Base-by-base conservation (phyloP, 257 asterid species). In the Euphrasia confusa region DNA sequence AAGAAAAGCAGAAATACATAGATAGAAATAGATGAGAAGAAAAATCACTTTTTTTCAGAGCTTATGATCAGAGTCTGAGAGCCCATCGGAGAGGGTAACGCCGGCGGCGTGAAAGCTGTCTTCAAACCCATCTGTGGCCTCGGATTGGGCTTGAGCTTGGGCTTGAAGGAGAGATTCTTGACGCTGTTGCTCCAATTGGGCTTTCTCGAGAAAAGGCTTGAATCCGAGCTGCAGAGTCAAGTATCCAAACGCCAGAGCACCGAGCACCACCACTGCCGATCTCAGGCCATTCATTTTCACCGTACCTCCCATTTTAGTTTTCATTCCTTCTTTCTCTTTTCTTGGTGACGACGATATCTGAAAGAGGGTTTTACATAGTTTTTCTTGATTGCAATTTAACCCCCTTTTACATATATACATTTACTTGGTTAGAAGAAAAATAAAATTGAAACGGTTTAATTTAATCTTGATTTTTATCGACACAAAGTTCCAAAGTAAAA, bases 181-280 rank as follows among this genome's bases (percentile, higher is more conserved):
- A 35, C 78, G 83, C 68, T 80, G 87, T 45, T 75, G 81, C 79
- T 80, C 83, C 77, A 80, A 61, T 42, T 80, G 80, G 47, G 95
- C 87, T 79, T 64, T 81, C 74, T 84, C 87, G 4, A 90, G 88
- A 70, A 72, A 84, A 50, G 97, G 95, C 48, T 82, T 84, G 83
- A 90, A 87, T 5, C 95, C 95, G 73, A 90, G 71, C 47, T 84
- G 88, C 39, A 90, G 75, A 64, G 85, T 82, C 60, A 90, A 74
- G 81, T 84, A 90, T 0, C 97, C 97, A 71, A 90, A 90, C 24
- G 95, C 95, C 13, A 80, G 24, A 14, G 95, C 83, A 48, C 94
- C 97, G 50, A 80, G 26, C 44, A 90, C 90, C 27, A 90, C 87
- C 70, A 90, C 68, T 26, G 69, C 83, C 10, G 97, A 90, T 76